A percentile compares a stretch with the other conserved stretches of the same genome.
Conservation (phyloP, 2,329 filamentous ascomycete genomes). For the Clarireedia homoeocarpa region DNA sequence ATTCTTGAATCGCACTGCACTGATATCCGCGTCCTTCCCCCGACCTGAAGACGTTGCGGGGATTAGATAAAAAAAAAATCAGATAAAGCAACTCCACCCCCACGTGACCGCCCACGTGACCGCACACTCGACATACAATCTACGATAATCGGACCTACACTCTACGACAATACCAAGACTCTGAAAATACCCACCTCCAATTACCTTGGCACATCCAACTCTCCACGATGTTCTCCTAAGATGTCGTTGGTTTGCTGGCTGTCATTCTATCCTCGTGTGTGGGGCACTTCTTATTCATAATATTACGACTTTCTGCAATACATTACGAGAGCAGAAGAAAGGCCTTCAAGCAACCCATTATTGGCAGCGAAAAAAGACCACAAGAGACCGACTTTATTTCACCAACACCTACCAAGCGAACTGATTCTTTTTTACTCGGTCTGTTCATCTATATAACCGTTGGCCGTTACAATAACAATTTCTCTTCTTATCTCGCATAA, state of each 20-base stretch:
- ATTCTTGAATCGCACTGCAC: background rate
- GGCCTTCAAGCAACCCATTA: background rate
- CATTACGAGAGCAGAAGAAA: conserved; percentile 5
- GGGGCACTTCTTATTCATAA: conserved; percentile 1
- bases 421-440: background rate
- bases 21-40: background rate
- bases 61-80: background rate
- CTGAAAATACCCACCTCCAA: background rate
- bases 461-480: background rate
- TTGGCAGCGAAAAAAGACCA: background rate
- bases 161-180: background rate
- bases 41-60: background rate
- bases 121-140: background rate
- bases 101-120: background rate
- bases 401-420: background rate
- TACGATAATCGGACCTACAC: background rate
- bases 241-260: background rate
- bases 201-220: background rate
- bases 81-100: conserved; percentile 1
- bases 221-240: conserved; percentile 1
- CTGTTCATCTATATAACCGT: background rate
- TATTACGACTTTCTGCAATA: conserved; percentile 3
- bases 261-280: conserved; percentile 3
- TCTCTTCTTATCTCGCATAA: conserved; percentile 6
- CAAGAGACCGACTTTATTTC: background rate